Conservation (phyloP, 75 land plant genomes). For the Cryptomeria japonica region DNA sequence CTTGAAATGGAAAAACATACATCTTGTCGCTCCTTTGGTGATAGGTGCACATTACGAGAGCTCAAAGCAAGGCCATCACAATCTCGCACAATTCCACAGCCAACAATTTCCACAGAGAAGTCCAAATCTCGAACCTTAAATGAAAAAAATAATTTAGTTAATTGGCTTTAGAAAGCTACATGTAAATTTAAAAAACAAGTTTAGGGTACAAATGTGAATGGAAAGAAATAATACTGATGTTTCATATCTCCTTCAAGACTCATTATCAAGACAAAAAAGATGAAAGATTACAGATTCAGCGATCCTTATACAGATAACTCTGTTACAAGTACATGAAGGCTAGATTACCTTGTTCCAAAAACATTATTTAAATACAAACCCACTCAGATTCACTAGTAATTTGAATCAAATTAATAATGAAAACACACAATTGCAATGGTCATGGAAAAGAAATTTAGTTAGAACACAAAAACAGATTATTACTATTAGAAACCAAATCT, state of each 20-base stretch:
- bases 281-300: neutral
- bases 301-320: neutral
- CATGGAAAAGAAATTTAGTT: neutral
- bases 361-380: neutral
- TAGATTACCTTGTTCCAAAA: neutral
- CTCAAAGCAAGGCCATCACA: slow-evolving; percentile 98
- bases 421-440: neutral
- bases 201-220: neutral
- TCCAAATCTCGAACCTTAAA: slow-evolving; percentile 91
- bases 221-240: neutral
- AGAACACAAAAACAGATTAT: neutral
- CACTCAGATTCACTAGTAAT: neutral
- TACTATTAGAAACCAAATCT: neutral
- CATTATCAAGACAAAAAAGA: neutral
- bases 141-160: neutral
- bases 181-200: neutral
- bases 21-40: slow-evolving; percentile 72
- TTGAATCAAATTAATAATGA: neutral
- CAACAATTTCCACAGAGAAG: slow-evolving; percentile 69
- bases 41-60: slow-evolving; percentile 83
- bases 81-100: slow-evolving; percentile 79
- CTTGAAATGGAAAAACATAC: slow-evolving; percentile 55
- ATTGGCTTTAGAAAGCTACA: neutral
- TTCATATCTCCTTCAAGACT: neutral
- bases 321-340: neutral